Evolutionary conservation across 2,329 filamentous ascomycete species (phyloP).

Genomic region (Huntiella abstrusa): DNA sequence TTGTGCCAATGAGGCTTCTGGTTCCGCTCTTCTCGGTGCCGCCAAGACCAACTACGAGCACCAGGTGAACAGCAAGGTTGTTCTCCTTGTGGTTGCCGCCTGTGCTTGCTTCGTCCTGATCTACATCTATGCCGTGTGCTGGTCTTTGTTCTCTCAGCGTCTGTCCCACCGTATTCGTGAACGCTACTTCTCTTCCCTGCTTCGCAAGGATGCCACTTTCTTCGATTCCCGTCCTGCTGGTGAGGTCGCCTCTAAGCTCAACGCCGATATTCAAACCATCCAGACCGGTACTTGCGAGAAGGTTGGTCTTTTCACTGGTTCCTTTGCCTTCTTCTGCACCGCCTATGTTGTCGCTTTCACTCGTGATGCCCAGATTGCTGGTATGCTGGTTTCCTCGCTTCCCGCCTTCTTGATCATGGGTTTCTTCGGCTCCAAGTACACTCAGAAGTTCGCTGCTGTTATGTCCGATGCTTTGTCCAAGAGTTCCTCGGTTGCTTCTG

Average conservation of each 20-base stretch:
- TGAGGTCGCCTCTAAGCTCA: constrained; percentile 43
- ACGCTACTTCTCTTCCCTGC: constrained; percentile 36
- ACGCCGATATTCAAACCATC: constrained; percentile 46
- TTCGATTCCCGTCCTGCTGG: constrained; percentile 45
- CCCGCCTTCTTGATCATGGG: constrained; percentile 44
- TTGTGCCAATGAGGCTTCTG: constrained; percentile 21
- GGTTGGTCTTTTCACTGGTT: constrained; percentile 44
- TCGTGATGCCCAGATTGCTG: constrained; percentile 41
- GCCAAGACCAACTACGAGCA: constrained; percentile 19
- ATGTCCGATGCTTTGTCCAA: constrained; percentile 35
- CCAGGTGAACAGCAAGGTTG: constrained; percentile 36
- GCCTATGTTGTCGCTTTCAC: constrained; percentile 50
- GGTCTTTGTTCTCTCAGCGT: constrained; percentile 44
- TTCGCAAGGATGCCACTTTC: constrained; percentile 42
- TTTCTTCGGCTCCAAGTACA: constrained; percentile 33
- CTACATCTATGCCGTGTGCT: constrained; percentile 44
- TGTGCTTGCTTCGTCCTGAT: constrained; percentile 44
- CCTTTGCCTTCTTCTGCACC: constrained; percentile 45
- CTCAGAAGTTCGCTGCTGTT: constrained; percentile 29
- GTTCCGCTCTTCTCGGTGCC: constrained; percentile 1
- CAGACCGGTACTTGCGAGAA: constrained; percentile 53
- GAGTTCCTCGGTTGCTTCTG: constrained; percentile 43
- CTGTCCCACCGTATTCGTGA: constrained; percentile 44
- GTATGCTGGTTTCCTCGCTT: constrained; percentile 42
- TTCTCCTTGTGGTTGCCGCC: constrained; percentile 43